Conservation (phyloP, 306 rosid species). For the Glycine latifolia region DNA sequence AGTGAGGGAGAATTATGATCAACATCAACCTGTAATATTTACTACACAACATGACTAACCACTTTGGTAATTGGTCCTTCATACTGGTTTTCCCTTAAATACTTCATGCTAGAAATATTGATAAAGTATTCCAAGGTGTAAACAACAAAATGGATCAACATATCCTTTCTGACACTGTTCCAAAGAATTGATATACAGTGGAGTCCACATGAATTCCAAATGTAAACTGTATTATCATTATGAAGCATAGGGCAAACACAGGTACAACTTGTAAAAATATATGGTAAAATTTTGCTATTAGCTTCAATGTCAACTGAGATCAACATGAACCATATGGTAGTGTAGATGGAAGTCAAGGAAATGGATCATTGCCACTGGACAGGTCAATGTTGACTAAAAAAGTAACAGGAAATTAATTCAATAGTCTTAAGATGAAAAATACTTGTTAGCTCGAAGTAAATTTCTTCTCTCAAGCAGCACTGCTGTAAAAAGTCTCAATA, state of each 20-base stretch:
- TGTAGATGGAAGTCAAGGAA: constrained; percentile 15
- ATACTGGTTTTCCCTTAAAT: constrained; percentile 25
- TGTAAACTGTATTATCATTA: constrained; percentile 20
- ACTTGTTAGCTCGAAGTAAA: constrained; percentile 96
- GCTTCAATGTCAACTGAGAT: constrained; percentile 27
- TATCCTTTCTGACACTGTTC: constrained; percentile 27
- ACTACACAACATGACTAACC: constrained; percentile 6
- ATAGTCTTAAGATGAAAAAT: constrained; percentile 49
- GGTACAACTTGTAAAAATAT: constrained; percentile 10
- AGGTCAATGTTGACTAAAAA: constrained; percentile 41
- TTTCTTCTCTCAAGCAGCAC: constrained; percentile 98
- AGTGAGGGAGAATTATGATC: constrained; percentile 32
- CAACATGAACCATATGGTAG: constrained; percentile 37
- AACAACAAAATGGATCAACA: constrained; percentile 37
- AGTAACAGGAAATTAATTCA: constrained; percentile 45
- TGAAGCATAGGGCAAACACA: constrained; percentile 38
- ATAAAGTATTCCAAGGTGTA: constrained; percentile 31
- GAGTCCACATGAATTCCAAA: constrained; percentile 33
- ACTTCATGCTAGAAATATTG: constrained; percentile 15
- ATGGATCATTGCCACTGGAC: constrained; percentile 32
- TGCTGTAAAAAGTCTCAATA: constrained; percentile 84
- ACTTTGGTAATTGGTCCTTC: background rate
- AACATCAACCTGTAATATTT: constrained; percentile 7
- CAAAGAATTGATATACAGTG: constrained; percentile 7
- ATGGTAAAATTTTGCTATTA: constrained; percentile 13